Base-by-base conservation (phyloP, 164 flowering plant genomes). In the Brasenia schreberi region DNA sequence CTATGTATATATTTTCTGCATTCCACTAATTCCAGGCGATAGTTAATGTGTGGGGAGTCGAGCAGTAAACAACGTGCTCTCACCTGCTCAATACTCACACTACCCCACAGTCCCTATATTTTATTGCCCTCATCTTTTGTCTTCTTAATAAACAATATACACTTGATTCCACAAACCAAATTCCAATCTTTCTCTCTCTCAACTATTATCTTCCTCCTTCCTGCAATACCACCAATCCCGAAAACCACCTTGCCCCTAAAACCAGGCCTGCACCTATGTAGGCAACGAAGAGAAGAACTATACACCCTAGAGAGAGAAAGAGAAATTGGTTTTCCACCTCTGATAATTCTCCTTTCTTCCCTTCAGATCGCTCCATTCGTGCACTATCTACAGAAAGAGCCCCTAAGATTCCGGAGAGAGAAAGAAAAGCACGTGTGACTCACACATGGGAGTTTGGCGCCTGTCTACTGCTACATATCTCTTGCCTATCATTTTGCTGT, bases 51-150 rank as follows among this genome's bases (percentile, higher is more conserved):
- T 73, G 67, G 74, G 76, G 74, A 65, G 59, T 33, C 69, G 74
- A 80, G 87, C 81, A 70, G 87, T 83, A 70, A 81, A 75, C 73
- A 82, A 84, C 85, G 81, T 83, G 88, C 83, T 67, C 80, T 82
- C 84, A 81, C 85, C 86, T 73, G 75, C 81, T 78, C 84, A 80
- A 33, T 77, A 67, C 80, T 83, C 86, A 81, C 84, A 69, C 70
- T 63, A 75, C 87, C 89, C 92, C 63, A 61, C 63, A 61, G 10
- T 12, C 63, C 63, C 19, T 18, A 10, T 23, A 7, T 23, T 61
- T 18, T 18, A 18, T 7, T 61, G n/a, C 63, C 10, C 5, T 23
- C n/a, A 5, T 5, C 63, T 23, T 61, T 23, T 23, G 7, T 33
- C 39, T 33, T 33, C 39, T 33, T 7, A 18, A 18, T 10, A 18